Evolutionary conservation across 139 green algal species (phyloP), one percentile per base, ranked within the genome.

Genomic region (Medakamo hakoo): DNA sequence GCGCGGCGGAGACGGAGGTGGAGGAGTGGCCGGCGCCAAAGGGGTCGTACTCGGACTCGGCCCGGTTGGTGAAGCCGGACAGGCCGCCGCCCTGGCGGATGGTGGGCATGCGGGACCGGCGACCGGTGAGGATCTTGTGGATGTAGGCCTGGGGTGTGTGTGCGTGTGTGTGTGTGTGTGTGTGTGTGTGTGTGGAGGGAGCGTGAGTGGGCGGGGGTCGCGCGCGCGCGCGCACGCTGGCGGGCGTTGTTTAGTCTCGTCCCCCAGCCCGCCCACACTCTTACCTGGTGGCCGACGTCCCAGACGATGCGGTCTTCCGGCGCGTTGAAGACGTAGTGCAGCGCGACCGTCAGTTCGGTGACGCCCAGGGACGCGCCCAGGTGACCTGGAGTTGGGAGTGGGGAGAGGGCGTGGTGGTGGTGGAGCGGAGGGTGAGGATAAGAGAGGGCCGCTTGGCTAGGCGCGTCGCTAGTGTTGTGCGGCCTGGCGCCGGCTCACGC

Each of bases 71-170:
- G 74, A 99, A 98, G 23, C 90, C 87, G 62, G 88, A 94, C 23
- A 98, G 78, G 49, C 93, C 93, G 24, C 81, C 79, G 23, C 85
- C 89, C 70, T 92, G 84, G 25, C 93, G 77, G 64, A 99, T 97
- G 55, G 87, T 93, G 58, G 49, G 58, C 93, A 99, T 98, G n/a
- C 72, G 63, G 29, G 58, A 66, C 19, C 93, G 77, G 19, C 93
- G 71, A 2, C 92, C 92, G 1, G 93, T 99, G 58, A 99, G 73
- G 57, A 98, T 99, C 72, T 99, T 99, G 76, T 99, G 93, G 14
- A 84, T 86, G 68, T 99, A 99, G 0, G 88, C 88, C 78, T 97
- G 91, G 68, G 91, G 83, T 18, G 29, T n/a, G n/a, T n/a, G n/a
- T n/a, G n/a, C n/a, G n/a, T n/a, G n/a, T n/a, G n/a, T n/a, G n/a